Percentiles rank a stretch among this genome's conserved stretches.
phyloP scores from a whole-genome alignment of 441 rosid species.

The Euphorbia celastroides region DNA sequence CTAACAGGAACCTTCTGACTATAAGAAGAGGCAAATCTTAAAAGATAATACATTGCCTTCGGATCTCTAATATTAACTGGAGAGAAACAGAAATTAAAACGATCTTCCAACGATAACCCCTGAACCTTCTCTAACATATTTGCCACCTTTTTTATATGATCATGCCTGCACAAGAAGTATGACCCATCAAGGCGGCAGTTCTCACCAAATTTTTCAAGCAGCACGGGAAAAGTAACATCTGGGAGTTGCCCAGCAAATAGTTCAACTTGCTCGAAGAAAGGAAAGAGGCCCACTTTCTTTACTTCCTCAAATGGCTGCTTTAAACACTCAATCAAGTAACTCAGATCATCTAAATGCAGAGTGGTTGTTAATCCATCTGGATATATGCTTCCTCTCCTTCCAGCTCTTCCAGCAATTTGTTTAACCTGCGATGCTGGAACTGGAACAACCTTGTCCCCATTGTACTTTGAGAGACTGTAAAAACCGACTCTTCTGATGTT shows the following conservation, averaged over 20 bases:
- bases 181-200: conserved; percentile 81
- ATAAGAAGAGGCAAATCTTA: conserved; percentile 63
- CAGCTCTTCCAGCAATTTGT: conserved; percentile 97
- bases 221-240: conserved; percentile 45
- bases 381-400: conserved; percentile 83
- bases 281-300: conserved; percentile 78
- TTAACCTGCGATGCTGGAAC: conserved; percentile 87
- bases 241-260: conserved; percentile 72
- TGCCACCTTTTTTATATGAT: conserved; percentile 85
- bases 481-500: conserved; percentile 89
- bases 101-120: conserved; percentile 72
- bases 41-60: conserved; percentile 81
- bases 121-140: conserved; percentile 86
- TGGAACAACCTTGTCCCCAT: conserved; percentile 77
- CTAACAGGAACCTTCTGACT: conserved; percentile 63
- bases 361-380: conserved; percentile 92
- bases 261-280: conserved; percentile 94
- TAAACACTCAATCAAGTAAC: conserved; percentile 73
- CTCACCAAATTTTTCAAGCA: conserved; percentile 77
- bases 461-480: conserved; percentile 64
- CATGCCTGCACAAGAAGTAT: conserved; percentile 80
- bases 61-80: conserved; percentile 92
- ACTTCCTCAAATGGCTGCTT: conserved; percentile 79
- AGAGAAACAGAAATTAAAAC: conserved; percentile 96
- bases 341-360: conserved; percentile 63